Base-by-base conservation (phyloP, 2,329 filamentous ascomycete genomes). In the Neonectria coccinea region DNA sequence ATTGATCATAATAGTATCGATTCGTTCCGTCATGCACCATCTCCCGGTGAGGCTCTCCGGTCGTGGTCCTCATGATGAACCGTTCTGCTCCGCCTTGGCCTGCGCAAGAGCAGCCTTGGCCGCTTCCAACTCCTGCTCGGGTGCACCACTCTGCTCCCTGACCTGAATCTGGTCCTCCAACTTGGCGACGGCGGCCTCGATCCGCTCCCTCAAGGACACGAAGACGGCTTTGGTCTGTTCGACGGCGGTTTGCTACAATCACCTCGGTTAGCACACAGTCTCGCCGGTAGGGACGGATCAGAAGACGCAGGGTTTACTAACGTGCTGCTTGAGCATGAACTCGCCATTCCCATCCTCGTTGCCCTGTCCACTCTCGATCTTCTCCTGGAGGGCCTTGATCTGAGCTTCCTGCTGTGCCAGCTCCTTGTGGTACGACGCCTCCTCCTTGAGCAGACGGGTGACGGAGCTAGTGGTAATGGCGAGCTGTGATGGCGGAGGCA, bases 171-270 rank as follows among this genome's bases (percentile, higher is more conserved):
- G 85, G 70, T 91, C 87, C 80, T 97, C 89, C 53, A 97, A 83
- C 75, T 90, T 92, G 62, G 86, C 83, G 44, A 94, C 82, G 1
- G 93, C 91, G 60, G 91, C 88, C 50, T 79, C 80, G 71, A 97
- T 93, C 74, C 92, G 91, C 74, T 87, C 78, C 72, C 86, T 87
- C 69, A 98, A 81, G 2, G 88, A 88, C 2, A 85, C 90, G 73
- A 98, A 91, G 29, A 98, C 88, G 60, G 89, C 91, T 77, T 91
- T 91, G 9, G 96, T 98, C 81, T 99, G 92, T 69, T 94, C 89
- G n/a, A 94, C 83, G 22, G 92, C 94, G 82, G 88, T 87, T 81
- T 88, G 87, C 94, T 97, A 73, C 64, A 42, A 50, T 25, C 10
- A 36, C 5, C 29, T 5, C 18, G 53, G 56, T 66, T 54, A 71